phyloP scores from a whole-genome alignment of 2,329 filamentous ascomycete species.

The Diaporthe ilicicola region DNA sequence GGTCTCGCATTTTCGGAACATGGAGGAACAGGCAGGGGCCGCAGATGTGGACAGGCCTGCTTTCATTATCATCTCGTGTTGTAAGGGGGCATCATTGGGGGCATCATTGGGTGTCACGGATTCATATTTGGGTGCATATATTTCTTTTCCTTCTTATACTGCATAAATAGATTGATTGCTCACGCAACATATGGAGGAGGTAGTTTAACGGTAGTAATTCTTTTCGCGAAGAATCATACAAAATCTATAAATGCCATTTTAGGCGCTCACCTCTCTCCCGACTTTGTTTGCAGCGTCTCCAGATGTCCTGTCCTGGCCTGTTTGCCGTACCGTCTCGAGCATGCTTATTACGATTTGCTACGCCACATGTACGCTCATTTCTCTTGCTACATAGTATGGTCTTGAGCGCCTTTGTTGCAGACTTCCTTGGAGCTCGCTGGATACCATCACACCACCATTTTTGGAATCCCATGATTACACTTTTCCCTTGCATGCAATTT shows the following conservation, averaged over 20 bases:
- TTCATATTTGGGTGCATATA: background rate
- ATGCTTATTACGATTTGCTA: background rate
- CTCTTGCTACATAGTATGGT: background rate
- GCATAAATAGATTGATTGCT: constrained; percentile 29
- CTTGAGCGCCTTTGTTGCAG: background rate
- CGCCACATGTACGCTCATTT: background rate
- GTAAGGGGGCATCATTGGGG: background rate
- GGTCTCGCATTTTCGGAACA: constrained; percentile 6
- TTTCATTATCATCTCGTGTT: constrained; percentile 1
- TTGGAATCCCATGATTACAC: background rate
- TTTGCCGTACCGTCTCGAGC: background rate
- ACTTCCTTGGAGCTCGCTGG: no score
- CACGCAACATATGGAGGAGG: constrained; percentile 23
- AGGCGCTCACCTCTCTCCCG: background rate
- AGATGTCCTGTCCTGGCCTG: no score
- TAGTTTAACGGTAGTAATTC: background rate
- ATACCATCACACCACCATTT: background rate
- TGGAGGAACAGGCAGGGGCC: background rate
- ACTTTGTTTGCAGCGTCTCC: no score
- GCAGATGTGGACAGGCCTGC: background rate
- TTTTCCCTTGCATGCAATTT: background rate
- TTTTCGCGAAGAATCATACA: background rate
- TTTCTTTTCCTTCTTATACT: background rate
- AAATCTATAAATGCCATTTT: background rate
- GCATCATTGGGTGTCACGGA: constrained; percentile 11